Evolutionary conservation across 169 alveolate genomes (phyloP).

Genomic region (Cryptosporidium canis): DNA sequence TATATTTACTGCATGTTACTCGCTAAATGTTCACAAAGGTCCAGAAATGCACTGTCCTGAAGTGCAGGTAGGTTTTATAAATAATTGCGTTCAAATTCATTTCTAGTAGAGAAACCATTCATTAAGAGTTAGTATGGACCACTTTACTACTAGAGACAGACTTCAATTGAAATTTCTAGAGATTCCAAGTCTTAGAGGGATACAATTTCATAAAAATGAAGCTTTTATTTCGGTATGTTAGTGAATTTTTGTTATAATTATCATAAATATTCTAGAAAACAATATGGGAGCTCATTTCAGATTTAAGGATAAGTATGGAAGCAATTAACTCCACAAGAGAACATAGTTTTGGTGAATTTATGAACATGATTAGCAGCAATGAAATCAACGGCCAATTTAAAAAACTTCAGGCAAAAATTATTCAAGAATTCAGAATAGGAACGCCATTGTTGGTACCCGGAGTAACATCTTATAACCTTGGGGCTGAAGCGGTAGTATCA

Average conservation of each 20-base stretch:
- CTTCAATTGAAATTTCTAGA: neutral
- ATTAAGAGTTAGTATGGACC: neutral
- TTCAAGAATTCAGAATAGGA: slow-evolving; percentile 19
- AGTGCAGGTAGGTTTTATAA: neutral
- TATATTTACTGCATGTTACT: neutral
- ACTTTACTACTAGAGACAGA: neutral
- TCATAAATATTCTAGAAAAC: neutral
- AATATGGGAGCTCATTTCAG: neutral
- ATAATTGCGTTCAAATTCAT: neutral
- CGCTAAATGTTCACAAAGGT: neutral
- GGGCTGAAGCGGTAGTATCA: neutral
- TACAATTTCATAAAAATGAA: neutral
- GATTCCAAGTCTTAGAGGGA: neutral
- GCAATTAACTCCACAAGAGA: neutral
- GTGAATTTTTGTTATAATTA: neutral
- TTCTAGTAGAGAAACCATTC: neutral
- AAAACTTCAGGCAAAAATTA: neutral
- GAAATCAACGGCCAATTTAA: neutral
- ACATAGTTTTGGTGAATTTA: neutral
- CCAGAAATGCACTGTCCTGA: neutral
- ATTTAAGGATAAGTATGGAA: neutral
- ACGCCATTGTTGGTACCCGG: neutral
- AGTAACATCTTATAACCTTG: neutral
- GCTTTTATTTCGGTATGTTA: neutral
- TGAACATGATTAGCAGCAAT: neutral